These are phyloP conservation scores for Kickxella alabastrina DNA, from an alignment of 192 early-diverging fungal genomes.

Conservation along the genomic window DNA sequence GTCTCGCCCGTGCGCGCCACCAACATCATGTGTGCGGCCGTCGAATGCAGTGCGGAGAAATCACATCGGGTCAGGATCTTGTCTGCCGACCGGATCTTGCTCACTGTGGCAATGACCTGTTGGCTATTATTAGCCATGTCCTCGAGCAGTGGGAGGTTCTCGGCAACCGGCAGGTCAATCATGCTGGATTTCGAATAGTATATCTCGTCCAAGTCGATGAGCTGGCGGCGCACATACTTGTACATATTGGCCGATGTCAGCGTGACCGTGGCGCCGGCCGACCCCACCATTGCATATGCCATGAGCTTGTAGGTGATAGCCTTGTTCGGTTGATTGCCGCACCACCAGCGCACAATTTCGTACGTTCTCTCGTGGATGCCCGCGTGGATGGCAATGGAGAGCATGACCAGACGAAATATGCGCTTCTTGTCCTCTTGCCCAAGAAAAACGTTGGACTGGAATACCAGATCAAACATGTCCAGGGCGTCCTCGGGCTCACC, in stretches of 20 bases:
- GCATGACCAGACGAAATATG: constrained; percentile 15
- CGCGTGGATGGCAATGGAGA: constrained; percentile 17
- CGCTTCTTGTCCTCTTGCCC: constrained; percentile 6
- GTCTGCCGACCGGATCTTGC: neutral
- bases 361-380: constrained; percentile 18
- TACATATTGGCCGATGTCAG: constrained; percentile 37
- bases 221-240: constrained; percentile 44
- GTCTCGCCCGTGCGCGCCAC: constrained; percentile 8
- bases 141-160: neutral
- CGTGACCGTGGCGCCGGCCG: constrained; percentile 7
- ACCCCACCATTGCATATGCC: constrained; percentile 23
- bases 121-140: neutral
- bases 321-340: constrained; percentile 27
- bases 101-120: neutral
- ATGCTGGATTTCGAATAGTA: constrained; percentile 7
- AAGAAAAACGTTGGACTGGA: constrained; percentile 36
- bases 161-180: neutral
- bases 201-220: constrained; percentile 20
- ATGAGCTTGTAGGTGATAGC: constrained; percentile 28
- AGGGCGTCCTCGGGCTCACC: constrained; percentile 15
- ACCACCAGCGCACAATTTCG: constrained; percentile 38
- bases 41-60: constrained; percentile 24
- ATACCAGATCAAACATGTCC: constrained; percentile 29
- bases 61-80: constrained; percentile 15
- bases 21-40: constrained; percentile 34